These are phyloP conservation scores for Aureobasidium sp. DNA, from an alignment of 2,329 filamentous ascomycete species.

Conservation along the genomic window DNA sequence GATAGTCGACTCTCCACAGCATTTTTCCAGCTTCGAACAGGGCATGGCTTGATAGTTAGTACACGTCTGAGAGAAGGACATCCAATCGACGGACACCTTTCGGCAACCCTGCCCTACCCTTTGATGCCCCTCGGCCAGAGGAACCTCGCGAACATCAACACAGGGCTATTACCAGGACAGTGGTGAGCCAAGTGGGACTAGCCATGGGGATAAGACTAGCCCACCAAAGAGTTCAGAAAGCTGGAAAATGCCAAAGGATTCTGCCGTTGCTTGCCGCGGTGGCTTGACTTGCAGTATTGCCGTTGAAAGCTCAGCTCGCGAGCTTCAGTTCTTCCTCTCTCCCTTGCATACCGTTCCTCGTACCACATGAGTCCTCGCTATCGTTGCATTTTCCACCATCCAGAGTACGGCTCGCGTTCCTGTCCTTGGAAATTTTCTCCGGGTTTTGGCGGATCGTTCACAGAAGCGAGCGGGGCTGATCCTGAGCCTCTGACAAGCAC, in stretches of 20 bases:
- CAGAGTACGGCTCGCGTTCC: neutral
- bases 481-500: neutral
- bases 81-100: neutral
- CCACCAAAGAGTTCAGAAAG: neutral
- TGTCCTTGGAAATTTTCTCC: neutral
- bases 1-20: neutral
- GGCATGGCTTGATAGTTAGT: neutral
- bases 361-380: no score
- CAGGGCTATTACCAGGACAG: neutral
- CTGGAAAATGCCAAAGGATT: neutral
- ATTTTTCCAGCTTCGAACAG: no score
- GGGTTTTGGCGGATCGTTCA: neutral
- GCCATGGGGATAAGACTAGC: neutral
- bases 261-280: neutral
- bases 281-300: neutral
- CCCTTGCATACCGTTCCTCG: neutral
- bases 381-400: neutral
- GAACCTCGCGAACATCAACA: neutral
- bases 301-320: neutral
- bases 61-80: no score
- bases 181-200: neutral
- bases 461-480: neutral
- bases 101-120: neutral
- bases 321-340: neutral
- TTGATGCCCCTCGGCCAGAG: neutral